Evolutionary conservation across 352 stramenopile genomes (phyloP), one percentile per base, ranked within the genome.

Genomic region (Albugo candida): DNA sequence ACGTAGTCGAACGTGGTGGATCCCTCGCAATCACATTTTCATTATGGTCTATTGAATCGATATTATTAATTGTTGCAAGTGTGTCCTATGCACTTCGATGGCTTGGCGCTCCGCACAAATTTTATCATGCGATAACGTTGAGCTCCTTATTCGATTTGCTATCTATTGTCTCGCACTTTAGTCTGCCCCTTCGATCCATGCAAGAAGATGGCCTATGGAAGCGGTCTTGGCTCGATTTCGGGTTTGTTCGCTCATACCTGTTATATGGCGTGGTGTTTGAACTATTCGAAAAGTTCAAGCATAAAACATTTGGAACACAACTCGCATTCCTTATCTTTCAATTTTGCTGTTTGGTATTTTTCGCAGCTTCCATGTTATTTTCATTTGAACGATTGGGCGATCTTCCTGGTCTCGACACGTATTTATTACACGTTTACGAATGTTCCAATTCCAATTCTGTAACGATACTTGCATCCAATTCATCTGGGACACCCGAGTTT

Each of bases 211-310:
- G 24, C 3, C 8, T 31, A 10, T 31, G 3, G 24, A 86, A 72
- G n/a, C 59, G 70, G n/a, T 92, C 79, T 44, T 92, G 79, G 79
- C 62, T 92, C 45, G 75, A 88, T 61, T 82, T 92, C 53, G 79
- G 75, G 21, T 92, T 92, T 44, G 46, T 92, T 24, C 76, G 79
- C 20, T 73, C 72, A 5, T 92, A 92, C 56, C 70, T 88, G n/a
- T 56, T 77, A 16, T 89, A 89, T 47, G 64, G 83, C 48, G 76
- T 92, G 2, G 59, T 92, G 17, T 61, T 76, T 49, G 60, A 76
- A 35, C 57, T 92, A 18, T 87, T 87, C 50, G 48, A 58, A 27
- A 64, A 61, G 1, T 84, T 81, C 54, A 60, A 63, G 52, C 66
- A 83, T 68, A 87, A 88, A 56, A 82, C 75, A 1, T 88, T 87